A percentile compares a stretch with the other conserved stretches of the same genome.
phyloP scores from a whole-genome alignment of 2,329 filamentous ascomycete species.

The Alternaria arborescens region DNA sequence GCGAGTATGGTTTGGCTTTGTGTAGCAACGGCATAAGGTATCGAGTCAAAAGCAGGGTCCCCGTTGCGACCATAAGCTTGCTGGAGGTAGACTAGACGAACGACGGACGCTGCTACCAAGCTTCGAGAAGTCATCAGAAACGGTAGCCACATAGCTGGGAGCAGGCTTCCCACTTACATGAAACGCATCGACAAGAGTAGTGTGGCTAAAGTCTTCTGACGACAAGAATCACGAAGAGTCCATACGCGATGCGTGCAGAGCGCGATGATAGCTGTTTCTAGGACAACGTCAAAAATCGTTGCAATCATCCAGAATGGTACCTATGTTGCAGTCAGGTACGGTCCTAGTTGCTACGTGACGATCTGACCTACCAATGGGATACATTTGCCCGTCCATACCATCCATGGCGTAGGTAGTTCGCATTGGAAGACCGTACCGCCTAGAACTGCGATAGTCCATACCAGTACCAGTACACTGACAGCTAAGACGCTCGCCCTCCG shows the following conservation, averaged over 20 bases:
- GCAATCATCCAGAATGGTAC: constrained; percentile 34
- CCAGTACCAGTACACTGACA: constrained; percentile 22
- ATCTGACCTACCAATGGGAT: constrained; percentile 30
- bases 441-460: constrained; percentile 32
- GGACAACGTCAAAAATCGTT: constrained; percentile 25
- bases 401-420: constrained; percentile 36
- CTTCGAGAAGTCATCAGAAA: constrained; percentile 20
- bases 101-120: constrained; percentile 30
- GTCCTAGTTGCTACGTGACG: neutral
- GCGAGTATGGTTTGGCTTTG: constrained; percentile 35
- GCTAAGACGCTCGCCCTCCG: constrained; percentile 23
- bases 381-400: constrained; percentile 32
- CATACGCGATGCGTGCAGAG: constrained; percentile 31
- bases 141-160: neutral
- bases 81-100: constrained; percentile 31
- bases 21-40: constrained; percentile 34
- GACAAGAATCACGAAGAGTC: constrained; percentile 22
- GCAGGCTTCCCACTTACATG: constrained; percentile 22
- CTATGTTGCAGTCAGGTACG: constrained; percentile 3
- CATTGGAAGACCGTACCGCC: constrained; percentile 35
- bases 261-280: constrained; percentile 29
- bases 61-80: constrained; percentile 15
- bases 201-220: constrained; percentile 26
- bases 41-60: constrained; percentile 29
- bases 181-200: constrained; percentile 31